Evolutionary conservation across 208 protist species (phyloP), one percentile per base, ranked within the genome.

Genomic region (Leishmania turanica): DNA sequence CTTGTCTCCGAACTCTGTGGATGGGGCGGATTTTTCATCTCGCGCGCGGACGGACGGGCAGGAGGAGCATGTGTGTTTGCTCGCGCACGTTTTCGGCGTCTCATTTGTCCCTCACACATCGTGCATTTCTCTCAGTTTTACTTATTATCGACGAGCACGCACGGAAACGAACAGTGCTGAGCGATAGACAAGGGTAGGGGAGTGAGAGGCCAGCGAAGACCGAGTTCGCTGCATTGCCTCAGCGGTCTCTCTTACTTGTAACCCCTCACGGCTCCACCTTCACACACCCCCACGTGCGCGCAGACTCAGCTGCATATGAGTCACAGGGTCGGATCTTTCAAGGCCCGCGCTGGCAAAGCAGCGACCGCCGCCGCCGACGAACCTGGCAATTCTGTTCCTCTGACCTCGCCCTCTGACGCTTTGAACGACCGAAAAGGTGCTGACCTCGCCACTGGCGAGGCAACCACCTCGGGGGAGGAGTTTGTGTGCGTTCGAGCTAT

Each of bases 401-500:
- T 60, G 31, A 42, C 42, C 4, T 34, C 49, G 31, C 21, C 71
- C 3, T 45, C 71, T 27, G 51, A 37, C 6, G 31, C 49, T 75
- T 72, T 42, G 21, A n/a, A 7, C 24, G 27, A 7, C 27, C 45
- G 21, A 19, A 72, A 72, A 53, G 68, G 21, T 27, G 42, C 45
- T 27, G 71, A 40, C n/a, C 8, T 6, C 49, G 42, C 31, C 31
- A 62, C 82, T 34, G 58, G 49, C 37, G 24, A 79, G 21, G 58
- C 72, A 15, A 64, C 77, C 11, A 31, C 65, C 1, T 31, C 71
- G 8, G 27, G 34, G 13, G 42, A 47, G n/a, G 78, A 78, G 45
- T 79, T 79, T 49, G 15, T 58, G 13, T 53, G 78, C n/a, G 64
- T 86, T 51, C 71, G 80, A 7, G 82, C 82, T 1, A 79, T 86